Evolutionary conservation across 352 stramenopile species (phyloP), one percentile per base, ranked within the genome.

Genomic region (Hyaloperonospora arabidopsidis): DNA sequence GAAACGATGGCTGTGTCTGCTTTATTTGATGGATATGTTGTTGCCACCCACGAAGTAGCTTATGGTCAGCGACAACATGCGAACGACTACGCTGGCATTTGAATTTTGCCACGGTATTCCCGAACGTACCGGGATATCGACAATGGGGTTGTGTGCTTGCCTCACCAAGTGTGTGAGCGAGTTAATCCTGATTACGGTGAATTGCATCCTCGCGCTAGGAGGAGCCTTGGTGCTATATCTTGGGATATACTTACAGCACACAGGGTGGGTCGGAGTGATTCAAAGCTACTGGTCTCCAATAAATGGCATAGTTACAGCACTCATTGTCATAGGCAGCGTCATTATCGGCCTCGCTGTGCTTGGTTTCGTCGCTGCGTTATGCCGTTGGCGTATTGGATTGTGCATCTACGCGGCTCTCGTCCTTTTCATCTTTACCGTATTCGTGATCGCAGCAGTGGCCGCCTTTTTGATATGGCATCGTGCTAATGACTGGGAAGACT

Each of bases 241-340:
- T 0, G 70, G 67, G 11, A 50, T 80, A 43, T 67, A 73, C 45
- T 50, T 84, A 19, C 66, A 66, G 17, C 40, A 75, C 34, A 70
- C 67, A 13, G 70, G 65, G 29, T 87, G 76, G 78, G 51, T 84
- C n/a, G 70, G 81, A n/a, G 70, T 89, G 22, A 64, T 87, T 36
- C 45, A 76, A 44, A 56, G 69, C 23, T 78, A 86, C 53, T 84
- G 73, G 72, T 70, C 63, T 53, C 63, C 64, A 23, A 70, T 74
- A 11, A 28, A 78, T 51, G 45, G 34, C 15, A 62, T 89, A 18
- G 44, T 84, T 46, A 80, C 64, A 21, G 68, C 62, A 18, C 55
- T 87, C 23, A 70, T 83, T 43, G 51, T 78, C 49, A 57, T 86
- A 22, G 79, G 76, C 34, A 57, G 45, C 29, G 53, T 84, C 12